Base-by-base conservation (phyloP, 345 rosid species). In the Syzygium jambos region DNA sequence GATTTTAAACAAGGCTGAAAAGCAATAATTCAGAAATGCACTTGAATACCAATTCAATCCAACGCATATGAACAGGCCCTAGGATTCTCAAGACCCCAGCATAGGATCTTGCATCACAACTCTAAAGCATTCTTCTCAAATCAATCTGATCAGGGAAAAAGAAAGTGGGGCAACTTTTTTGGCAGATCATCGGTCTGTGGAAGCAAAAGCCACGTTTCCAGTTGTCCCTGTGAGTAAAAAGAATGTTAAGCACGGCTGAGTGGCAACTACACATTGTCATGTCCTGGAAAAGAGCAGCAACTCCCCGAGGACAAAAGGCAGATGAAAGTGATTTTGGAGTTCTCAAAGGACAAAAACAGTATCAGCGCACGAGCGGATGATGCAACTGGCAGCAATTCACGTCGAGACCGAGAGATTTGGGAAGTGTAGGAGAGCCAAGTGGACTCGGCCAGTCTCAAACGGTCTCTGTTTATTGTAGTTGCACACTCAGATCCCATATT, bases 401-500 rank as follows among this genome's bases (percentile, higher is more conserved):
- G 29, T 38, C 49, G 46, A 54, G 88, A 78, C 53, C 25, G 11
- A 54, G 56, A 27, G 46, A 52, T 56, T 52, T 9, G 49, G 49
- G 49, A 38, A 73, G 83, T 30, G 41, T 49, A 5, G 52, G 80
- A 78, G 27, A 29, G 29, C 59, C 61, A 30, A 77, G 78, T 53
- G 51, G 82, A 78, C 65, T 52, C 84, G 34, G 51, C 43, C 34
- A 25, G 56, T 54, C n/a, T 54, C 77, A 8, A 23, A 56, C 27
- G 10, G n/a, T 27, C 90, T 93, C 55, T 65, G 91, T 88, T 91
- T 86, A 86, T 90, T 93, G 91, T 92, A 91, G 94, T 93, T 94
- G 98, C 89, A 91, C 90, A 92, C 92, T 92, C 90, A 85, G 93
- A 89, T 84, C 91, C 95, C 95, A 97, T 93, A 90, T 90, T 88